phyloP scores from a whole-genome alignment of 2,329 filamentous ascomycete genomes.

The Trichoderma sp. region DNA sequence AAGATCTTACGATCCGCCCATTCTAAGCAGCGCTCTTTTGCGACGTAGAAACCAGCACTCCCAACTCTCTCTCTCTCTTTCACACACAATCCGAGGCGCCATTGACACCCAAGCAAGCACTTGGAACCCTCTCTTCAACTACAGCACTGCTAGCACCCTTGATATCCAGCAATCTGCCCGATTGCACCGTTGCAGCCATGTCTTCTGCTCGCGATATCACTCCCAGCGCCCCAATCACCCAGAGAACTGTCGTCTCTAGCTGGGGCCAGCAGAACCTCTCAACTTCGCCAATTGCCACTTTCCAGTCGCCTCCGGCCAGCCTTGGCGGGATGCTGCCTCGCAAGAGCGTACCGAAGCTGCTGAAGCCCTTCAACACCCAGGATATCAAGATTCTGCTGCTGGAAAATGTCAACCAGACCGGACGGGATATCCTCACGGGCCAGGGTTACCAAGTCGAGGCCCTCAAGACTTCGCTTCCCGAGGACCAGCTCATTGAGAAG shows the following conservation, averaged over 20 bases:
- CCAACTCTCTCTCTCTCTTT: neutral
- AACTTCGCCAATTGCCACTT: slow-evolving; percentile 69
- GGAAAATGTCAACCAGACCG: slow-evolving; percentile 93
- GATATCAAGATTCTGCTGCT: slow-evolving; percentile 95
- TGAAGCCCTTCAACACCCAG: slow-evolving; percentile 93
- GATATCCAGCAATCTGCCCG: neutral
- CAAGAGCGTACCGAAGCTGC: slow-evolving; percentile 58
- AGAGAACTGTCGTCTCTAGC: slow-evolving; percentile 49
- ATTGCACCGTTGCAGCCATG: slow-evolving; percentile 32
- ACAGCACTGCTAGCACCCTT: neutral
- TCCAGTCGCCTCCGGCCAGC: slow-evolving; percentile 69
- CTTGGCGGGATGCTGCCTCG: slow-evolving; percentile 45
- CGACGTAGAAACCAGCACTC: neutral
- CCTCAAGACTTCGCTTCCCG: slow-evolving; percentile 82
- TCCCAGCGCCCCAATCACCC: slow-evolving; percentile 33
- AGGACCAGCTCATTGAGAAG: slow-evolving; percentile 94
- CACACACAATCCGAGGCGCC: neutral
- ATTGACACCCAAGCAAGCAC: neutral
- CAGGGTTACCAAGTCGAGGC: slow-evolving; percentile 97
- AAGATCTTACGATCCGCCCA: neutral
- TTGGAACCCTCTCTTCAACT: neutral
- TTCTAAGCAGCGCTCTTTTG: neutral
- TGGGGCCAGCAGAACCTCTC: slow-evolving; percentile 58
- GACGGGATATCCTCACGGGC: slow-evolving; percentile 71
- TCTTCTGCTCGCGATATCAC: slow-evolving; percentile 47